phyloP scores from a whole-genome alignment of 2,329 filamentous ascomycete species.

The Amylocarpus encephaloides region DNA sequence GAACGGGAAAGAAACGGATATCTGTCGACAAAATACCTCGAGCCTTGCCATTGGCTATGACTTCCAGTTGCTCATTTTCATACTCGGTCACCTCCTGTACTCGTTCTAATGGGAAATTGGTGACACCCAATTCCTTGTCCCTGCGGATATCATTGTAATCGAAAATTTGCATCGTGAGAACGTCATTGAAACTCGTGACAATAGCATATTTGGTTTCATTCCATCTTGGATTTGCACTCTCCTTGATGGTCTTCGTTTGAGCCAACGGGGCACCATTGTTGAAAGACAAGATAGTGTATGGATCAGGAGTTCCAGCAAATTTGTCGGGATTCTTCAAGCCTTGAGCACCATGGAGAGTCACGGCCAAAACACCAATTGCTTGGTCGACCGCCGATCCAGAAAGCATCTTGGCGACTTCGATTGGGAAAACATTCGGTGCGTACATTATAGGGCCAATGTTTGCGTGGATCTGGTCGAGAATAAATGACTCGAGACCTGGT shows the following conservation, averaged over 20 bases:
- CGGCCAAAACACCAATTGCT: constrained; percentile 86
- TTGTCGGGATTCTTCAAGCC: constrained; percentile 94
- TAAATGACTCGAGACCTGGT: constrained; percentile 86
- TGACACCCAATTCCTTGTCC: constrained; percentile 87
- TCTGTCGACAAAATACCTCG: constrained; percentile 76
- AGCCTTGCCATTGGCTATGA: constrained; percentile 76
- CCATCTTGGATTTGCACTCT: constrained; percentile 85
- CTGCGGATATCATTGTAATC: constrained; percentile 96
- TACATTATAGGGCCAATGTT: constrained; percentile 98
- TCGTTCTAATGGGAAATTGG: constrained; percentile 78
- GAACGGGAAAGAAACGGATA: constrained; percentile 89
- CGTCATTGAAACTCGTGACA: constrained; percentile 82
- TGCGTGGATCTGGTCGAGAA: constrained; percentile 91
- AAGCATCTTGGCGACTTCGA: constrained; percentile 97
- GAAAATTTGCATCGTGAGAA: constrained; percentile 75
- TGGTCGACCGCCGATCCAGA: constrained; percentile 90
- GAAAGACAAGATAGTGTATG: constrained; percentile 78
- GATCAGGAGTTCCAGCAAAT: constrained; percentile 85
- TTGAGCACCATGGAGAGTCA: constrained; percentile 85
- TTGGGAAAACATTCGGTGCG: constrained; percentile 92
- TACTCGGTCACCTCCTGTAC: constrained; percentile 70
- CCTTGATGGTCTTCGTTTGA: constrained; percentile 79
- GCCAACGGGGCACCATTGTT: constrained; percentile 78
- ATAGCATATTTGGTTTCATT: constrained; percentile 96
- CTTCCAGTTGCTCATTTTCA: constrained; percentile 79